These are phyloP conservation scores for Acer campestre DNA, from an alignment of 345 rosid genomes.

Conservation along the genomic window DNA sequence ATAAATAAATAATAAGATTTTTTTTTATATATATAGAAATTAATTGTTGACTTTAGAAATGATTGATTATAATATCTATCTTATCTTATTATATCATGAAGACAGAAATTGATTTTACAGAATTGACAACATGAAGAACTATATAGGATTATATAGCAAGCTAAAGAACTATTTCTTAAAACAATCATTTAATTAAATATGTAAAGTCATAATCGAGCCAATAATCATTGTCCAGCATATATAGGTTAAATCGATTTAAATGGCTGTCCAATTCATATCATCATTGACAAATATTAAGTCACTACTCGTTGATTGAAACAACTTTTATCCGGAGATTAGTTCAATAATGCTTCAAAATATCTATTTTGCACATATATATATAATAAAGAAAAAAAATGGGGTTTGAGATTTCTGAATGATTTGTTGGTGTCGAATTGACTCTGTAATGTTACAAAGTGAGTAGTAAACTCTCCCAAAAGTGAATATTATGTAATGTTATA, in stretches of 20 bases:
- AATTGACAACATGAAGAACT: not conserved
- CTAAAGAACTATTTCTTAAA: not conserved
- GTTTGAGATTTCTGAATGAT: no score
- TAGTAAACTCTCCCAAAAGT: no score
- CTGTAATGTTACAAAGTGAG: no score
- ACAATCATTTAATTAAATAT: not conserved
- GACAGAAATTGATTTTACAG: not conserved
- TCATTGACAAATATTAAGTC: not conserved
- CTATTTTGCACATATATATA: no score
- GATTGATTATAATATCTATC: not conserved
- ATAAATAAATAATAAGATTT: not conserved
- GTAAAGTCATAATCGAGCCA: not conserved
- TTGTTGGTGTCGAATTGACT: no score
- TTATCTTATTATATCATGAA: no score
- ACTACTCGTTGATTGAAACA: not conserved
- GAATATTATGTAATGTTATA: no score
- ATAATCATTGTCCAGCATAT: not conserved
- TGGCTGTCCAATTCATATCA: not conserved
- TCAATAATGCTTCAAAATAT: no score
- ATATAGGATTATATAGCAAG: not conserved
- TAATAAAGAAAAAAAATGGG: no score
- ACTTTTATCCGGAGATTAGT: no score
- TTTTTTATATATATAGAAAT: no score
- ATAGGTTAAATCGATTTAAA: not conserved
- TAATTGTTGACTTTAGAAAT: not conserved